These are phyloP conservation scores for Penstemon newberryi DNA, from an alignment of 257 asterid species.

Conservation along the genomic window DNA sequence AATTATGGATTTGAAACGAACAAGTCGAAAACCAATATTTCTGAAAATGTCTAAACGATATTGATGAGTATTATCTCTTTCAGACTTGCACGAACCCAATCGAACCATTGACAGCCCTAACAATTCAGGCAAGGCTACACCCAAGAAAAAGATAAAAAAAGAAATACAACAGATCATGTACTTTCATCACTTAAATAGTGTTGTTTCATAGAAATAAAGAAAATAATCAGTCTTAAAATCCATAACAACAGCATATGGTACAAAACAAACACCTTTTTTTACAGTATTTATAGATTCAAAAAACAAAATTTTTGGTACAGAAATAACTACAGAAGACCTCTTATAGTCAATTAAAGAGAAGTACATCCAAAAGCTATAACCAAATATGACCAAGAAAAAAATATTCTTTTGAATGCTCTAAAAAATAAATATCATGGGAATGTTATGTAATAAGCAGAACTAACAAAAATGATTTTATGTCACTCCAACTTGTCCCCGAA, in stretches of 20 bases:
- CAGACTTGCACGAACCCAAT: no score
- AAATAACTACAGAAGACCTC: no score
- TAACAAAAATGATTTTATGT: conserved; percentile 43
- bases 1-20: no score
- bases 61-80: no score
- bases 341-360: background rate
- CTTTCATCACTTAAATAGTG: no score
- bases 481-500: conserved; percentile 30
- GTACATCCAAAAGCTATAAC: conserved; percentile 4
- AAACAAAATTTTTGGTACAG: background rate
- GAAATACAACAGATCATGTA: no score
- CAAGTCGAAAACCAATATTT: no score
- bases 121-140: no score
- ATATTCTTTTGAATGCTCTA: conserved; percentile 24
- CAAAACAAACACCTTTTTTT: background rate
- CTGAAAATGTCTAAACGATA: no score
- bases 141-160: no score
- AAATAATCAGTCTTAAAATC: background rate
- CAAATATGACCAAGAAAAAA: conserved; percentile 4
- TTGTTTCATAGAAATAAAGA: background rate
- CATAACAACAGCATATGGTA: no score
- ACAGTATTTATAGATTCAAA: background rate
- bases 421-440: conserved; percentile 21
- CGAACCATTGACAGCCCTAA: no score
- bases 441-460: conserved; percentile 41